Evolutionary conservation across 169 alveolate species (phyloP).

Genomic region (Plasmodium billcollinsi): DNA sequence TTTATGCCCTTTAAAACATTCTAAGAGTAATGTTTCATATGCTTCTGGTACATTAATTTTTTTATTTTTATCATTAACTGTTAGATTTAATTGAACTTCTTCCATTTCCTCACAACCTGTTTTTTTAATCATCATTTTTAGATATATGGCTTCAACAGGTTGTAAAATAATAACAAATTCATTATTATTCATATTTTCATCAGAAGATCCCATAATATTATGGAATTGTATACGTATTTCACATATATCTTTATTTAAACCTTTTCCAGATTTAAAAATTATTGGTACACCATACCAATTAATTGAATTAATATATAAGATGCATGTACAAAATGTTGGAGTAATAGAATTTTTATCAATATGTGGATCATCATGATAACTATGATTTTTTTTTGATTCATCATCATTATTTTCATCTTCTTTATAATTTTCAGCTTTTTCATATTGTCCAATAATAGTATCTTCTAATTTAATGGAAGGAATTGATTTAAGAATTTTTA

Average conservation of each 20-base stretch:
- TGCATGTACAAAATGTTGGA: constrained; percentile 83
- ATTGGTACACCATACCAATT: constrained; percentile 84
- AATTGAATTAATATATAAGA: constrained; percentile 79
- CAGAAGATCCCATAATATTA: constrained; percentile 78
- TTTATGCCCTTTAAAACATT: constrained; percentile 79
- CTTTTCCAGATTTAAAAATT: constrained; percentile 83
- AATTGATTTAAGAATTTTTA: constrained; percentile 81
- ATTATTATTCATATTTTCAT: constrained; percentile 76
- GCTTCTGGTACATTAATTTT: constrained; percentile 82
- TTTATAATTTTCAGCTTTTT: constrained; percentile 75
- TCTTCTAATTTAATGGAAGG: constrained; percentile 80
- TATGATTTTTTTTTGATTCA: constrained; percentile 41
- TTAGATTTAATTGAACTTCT: constrained; percentile 80
- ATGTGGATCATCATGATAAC: constrained; percentile 79
- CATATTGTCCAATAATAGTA: constrained; percentile 82
- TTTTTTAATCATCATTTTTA: constrained; percentile 80
- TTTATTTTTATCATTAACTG: constrained; percentile 75
- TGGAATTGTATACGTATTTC: constrained; percentile 80
- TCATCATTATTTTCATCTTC: constrained; percentile 25
- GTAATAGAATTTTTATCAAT: constrained; percentile 79
- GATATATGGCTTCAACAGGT: constrained; percentile 82
- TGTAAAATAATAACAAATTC: constrained; percentile 81
- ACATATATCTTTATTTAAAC: constrained; percentile 80
- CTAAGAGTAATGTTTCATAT: constrained; percentile 81
- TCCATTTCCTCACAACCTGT: constrained; percentile 82